Base-by-base conservation (phyloP, 108 stramenopile genomes). In the Parmales sp. region DNA sequence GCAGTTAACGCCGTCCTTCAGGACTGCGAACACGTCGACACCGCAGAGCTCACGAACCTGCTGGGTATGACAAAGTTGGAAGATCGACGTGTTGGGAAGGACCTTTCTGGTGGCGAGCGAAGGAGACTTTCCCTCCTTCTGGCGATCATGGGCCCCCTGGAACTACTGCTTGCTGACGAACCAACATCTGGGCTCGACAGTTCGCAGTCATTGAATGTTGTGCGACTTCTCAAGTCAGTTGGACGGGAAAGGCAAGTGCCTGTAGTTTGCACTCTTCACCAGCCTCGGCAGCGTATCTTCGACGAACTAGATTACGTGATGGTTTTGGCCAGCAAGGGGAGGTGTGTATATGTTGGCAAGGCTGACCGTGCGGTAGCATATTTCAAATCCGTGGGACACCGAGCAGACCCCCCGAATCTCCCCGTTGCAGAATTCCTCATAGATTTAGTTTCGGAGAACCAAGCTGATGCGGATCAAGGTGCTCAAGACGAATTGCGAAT, bases 351-450 rank as follows among this genome's bases (percentile, higher is more conserved):
- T 38, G 36, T 60, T 4, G 54, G 54, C 1, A 28, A 28, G 5
- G 28, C 54, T 45, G n/a, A 64, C 1, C 69, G 73, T 13, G 88
- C 83, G 11, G 65, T 74, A 22, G 48, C 69, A 23, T 89, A 90
- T 65, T 90, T 90, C 76, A 70, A 66, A 36, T 45, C 54, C 22
- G 37, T 90, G 41, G 87, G 87, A 1, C 88, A 77, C 69, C 1
- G 1, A 0, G 60, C 69, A 26, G 87, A 87, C 54, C 89, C 87
- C 16, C 43, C 36, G 20, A 71, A 86, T 41, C 86, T 86, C 1
- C 90, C 90, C 75, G 88, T 89, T 9, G 90, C 90, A 3, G 92
- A 93, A 67, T 93, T 80, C 67, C 74, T 87, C 29, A 79, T 90
- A 29, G 92, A 93, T 54, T 70, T 93, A 28, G 88, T 90, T 1